Evolutionary conservation across 1,139 yeast genomes (phyloP).

Genomic region (Hemisphaericaspora xylofermentans): DNA sequence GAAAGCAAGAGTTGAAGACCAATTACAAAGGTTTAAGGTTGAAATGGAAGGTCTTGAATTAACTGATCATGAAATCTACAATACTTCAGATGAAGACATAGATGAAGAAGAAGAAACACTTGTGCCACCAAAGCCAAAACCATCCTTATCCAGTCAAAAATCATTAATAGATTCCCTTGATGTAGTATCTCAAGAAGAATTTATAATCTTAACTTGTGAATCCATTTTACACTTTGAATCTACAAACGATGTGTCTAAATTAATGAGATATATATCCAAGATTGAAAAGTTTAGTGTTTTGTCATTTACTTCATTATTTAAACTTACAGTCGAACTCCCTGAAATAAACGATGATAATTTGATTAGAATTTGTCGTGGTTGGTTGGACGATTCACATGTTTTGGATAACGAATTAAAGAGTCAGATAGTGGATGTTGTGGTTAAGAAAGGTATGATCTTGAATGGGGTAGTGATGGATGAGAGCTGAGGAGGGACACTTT

Average conservation of each 20-base stretch:
- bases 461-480: constrained; percentile 26
- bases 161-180: constrained; percentile 33
- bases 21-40: constrained; percentile 23
- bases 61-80: constrained; percentile 29
- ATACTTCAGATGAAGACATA: constrained; percentile 22
- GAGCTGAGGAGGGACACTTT: constrained; percentile 18
- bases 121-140: constrained; percentile 4
- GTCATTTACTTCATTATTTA: constrained; percentile 35
- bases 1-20: constrained; percentile 18
- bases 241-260: constrained; percentile 18
- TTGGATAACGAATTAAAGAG: constrained; percentile 27
- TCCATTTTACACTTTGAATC: constrained; percentile 26
- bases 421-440: constrained; percentile 31
- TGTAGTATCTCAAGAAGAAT: constrained; percentile 36
- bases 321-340: constrained; percentile 24
- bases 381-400: constrained; percentile 31
- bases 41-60: constrained; percentile 27
- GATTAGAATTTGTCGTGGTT: constrained; percentile 28
- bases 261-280: constrained; percentile 22
- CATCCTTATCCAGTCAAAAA: constrained; percentile 16
- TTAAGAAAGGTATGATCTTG: constrained; percentile 33
- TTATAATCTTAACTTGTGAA: constrained; percentile 30
- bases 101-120: constrained; percentile 13
- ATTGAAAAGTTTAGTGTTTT: constrained; percentile 24
- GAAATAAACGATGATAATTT: constrained; percentile 23